Percentiles rank a stretch among this genome's conserved stretches.
These are phyloP conservation scores for Lipomyces yamanashiensis DNA, from an alignment of 805 yeast species.

Conservation along the genomic window DNA sequence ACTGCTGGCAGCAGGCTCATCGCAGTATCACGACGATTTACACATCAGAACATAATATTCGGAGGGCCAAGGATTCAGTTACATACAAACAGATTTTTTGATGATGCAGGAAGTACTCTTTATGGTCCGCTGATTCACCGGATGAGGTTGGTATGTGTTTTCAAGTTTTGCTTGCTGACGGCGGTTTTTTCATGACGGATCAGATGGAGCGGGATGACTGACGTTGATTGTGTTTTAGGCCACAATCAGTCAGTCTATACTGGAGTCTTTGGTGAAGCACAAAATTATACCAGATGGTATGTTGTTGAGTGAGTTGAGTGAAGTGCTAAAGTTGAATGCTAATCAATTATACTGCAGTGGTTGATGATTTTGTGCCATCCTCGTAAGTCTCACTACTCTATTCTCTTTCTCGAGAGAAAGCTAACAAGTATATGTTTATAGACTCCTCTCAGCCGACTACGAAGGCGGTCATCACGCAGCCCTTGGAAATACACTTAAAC, in stretches of 20 bases:
- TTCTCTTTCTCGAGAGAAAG: background rate
- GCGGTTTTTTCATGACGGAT: background rate
- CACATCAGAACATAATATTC: background rate
- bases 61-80: background rate
- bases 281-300: constrained; percentile 53
- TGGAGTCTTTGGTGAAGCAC: constrained; percentile 49
- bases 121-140: constrained; percentile 18
- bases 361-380: constrained; percentile 36
- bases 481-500: constrained; percentile 25
- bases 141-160: constrained; percentile 21
- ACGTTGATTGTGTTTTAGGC: constrained; percentile 17
- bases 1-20: constrained; percentile 3
- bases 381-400: constrained; percentile 11
- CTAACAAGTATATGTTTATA: background rate
- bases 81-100: background rate
- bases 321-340: background rate
- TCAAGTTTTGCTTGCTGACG: background rate
- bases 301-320: background rate
- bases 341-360: constrained; percentile 18
- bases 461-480: constrained; percentile 30
- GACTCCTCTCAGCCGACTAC: constrained; percentile 30
- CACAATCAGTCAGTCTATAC: constrained; percentile 37
- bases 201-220: background rate
- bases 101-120: background rate
- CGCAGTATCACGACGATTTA: background rate